phyloP scores from a whole-genome alignment of 768 basidiomycete genomes.

The Mycena filopes region DNA sequence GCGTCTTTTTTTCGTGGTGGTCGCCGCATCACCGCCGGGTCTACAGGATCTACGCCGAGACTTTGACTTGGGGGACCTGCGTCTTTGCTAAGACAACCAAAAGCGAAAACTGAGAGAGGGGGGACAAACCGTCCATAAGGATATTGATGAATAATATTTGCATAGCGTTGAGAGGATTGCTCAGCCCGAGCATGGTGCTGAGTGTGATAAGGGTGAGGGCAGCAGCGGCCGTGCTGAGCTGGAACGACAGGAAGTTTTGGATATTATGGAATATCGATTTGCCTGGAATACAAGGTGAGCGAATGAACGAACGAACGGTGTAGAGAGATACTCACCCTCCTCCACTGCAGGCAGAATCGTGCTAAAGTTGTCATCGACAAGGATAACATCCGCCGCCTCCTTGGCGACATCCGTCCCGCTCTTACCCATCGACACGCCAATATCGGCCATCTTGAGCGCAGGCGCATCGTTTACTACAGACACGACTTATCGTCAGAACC shows the following conservation, averaged over 20 bases:
- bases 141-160: conserved; percentile 99
- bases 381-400: conserved; percentile 96
- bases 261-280: conserved; percentile 99
- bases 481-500: neutral
- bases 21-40: conserved; percentile 90
- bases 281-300: conserved; percentile 52
- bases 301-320: conserved; percentile 23
- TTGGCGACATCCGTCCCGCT: conserved; percentile 99
- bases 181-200: conserved; percentile 88
- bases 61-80: conserved; percentile 94
- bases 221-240: conserved; percentile 96
- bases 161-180: conserved; percentile 97
- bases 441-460: conserved; percentile 97
- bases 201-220: conserved; percentile 95
- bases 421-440: conserved; percentile 97
- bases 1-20: conserved; percentile 95
- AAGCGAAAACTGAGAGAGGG: conserved; percentile 15
- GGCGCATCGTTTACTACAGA: conserved; percentile 96
- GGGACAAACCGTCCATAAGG: conserved; percentile 88
- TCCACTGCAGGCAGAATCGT: conserved; percentile 95
- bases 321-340: conserved; percentile 68
- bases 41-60: conserved; percentile 95
- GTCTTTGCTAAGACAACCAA: conserved; percentile 17
- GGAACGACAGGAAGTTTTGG: conserved; percentile 97
- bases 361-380: conserved; percentile 97